Evolutionary conservation across 352 stramenopile genomes (phyloP).

Genomic region (Phytophthora kernoviae): DNA sequence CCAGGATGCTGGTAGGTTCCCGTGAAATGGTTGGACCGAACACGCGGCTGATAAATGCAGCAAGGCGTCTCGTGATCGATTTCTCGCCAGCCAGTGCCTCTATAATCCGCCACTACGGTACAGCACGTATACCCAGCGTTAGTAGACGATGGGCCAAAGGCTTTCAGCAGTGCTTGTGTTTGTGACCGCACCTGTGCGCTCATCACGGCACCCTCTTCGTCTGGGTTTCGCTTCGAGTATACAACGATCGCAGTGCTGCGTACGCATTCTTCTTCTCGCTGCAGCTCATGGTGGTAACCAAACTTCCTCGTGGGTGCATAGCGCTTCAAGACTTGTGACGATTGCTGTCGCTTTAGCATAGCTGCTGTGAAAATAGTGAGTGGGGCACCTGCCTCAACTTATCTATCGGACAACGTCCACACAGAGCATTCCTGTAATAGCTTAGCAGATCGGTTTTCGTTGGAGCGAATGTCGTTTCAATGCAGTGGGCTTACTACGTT

Average conservation of each 20-base stretch:
- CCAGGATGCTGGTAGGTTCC: constrained; percentile 43
- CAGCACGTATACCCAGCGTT: not conserved
- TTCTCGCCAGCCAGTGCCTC: constrained; percentile 38
- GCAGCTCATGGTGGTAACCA: constrained; percentile 40
- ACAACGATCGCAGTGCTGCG: constrained; percentile 35
- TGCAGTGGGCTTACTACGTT: too few relatives aligned
- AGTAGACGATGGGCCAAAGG: not conserved
- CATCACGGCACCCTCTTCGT: constrained; percentile 57
- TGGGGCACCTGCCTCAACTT: constrained; percentile 1
- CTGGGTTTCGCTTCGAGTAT: constrained; percentile 54
- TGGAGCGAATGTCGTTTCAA: too few relatives aligned
- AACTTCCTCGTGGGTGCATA: constrained; percentile 46
- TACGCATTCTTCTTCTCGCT: constrained; percentile 35
- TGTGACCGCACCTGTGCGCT: constrained; percentile 35
- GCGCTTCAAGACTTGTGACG: constrained; percentile 24
- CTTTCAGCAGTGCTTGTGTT: not conserved
- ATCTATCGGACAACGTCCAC: too few relatives aligned
- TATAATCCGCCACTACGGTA: constrained; percentile 45
- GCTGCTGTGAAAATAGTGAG: not conserved
- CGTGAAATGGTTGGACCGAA: constrained; percentile 20
- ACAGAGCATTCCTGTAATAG: too few relatives aligned
- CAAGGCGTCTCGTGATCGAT: constrained; percentile 27
- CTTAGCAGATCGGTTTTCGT: constrained; percentile 1
- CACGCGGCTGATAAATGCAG: constrained; percentile 27
- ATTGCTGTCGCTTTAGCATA: constrained; percentile 16